Conservation (phyloP, 495 filamentous ascomycete species). For the Stereocaulon alpinum region DNA sequence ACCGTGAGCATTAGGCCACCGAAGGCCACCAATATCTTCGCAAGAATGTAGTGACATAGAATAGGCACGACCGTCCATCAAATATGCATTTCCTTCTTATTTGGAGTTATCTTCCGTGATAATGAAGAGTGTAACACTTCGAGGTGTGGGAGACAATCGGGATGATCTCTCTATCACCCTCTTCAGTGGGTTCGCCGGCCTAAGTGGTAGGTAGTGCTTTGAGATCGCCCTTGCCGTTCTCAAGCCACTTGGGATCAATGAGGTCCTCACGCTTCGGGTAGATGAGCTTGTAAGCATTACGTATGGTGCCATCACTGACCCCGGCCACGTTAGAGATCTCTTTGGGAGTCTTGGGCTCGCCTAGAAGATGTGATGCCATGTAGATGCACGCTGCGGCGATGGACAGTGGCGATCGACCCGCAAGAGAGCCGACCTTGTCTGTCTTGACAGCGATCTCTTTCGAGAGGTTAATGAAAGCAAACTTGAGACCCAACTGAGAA, state of each 20-base stretch:
- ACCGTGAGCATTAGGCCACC: background rate
- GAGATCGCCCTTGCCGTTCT: conserved; percentile 56
- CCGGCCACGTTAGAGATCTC: conserved; percentile 72
- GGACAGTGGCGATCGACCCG: conserved; percentile 88
- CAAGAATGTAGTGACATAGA: background rate
- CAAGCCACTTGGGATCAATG: conserved; percentile 64
- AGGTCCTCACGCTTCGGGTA: conserved; percentile 62
- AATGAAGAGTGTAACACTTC: background rate
- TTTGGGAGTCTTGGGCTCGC: conserved; percentile 64
- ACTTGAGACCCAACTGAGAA: conserved; percentile 62
- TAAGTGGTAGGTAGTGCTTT: conserved; percentile 51
- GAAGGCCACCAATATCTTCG: background rate
- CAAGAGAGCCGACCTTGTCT: conserved; percentile 61
- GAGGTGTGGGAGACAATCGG: background rate
- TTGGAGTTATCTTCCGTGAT: background rate
- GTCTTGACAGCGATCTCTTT: conserved; percentile 64
- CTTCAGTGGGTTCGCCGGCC: background rate
- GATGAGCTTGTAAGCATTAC: conserved; percentile 84
- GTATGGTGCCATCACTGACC: conserved; percentile 92
- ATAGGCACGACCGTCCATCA: too few relatives aligned
- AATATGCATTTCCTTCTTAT: too few relatives aligned
- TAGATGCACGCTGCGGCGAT: conserved; percentile 93
- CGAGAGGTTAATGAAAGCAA: conserved; percentile 59
- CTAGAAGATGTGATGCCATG: conserved; percentile 79
- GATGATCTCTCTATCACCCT: background rate